Conservation (phyloP, 2,329 filamentous ascomycete genomes). For the Alternaria arbusti region DNA sequence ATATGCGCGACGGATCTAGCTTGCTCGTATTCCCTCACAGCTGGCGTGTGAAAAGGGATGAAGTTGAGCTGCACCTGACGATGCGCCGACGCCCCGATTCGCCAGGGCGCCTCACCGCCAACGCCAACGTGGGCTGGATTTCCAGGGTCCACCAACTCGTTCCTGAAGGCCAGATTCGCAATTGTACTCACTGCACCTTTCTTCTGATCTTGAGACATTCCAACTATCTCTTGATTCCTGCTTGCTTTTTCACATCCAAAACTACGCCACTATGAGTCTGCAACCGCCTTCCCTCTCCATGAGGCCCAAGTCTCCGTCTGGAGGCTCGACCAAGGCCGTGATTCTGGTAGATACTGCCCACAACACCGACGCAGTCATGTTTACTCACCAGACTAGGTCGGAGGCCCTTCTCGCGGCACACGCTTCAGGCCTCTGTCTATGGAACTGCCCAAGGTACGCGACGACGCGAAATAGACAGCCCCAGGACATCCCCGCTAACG, state of each 20-base stretch:
- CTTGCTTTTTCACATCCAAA: neutral
- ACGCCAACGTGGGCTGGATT: constrained; percentile 19
- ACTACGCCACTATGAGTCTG: constrained; percentile 40
- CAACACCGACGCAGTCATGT: constrained; percentile 5
- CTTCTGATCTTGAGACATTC: constrained; percentile 2
- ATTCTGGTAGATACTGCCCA: constrained; percentile 73
- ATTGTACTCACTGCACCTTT: constrained; percentile 25
- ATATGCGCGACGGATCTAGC: neutral
- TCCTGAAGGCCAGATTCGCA: constrained; percentile 32
- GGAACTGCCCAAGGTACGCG: constrained; percentile 86
- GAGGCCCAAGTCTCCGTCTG: constrained; percentile 43
- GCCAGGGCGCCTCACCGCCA: constrained; percentile 33
- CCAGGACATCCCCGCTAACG: constrained; percentile 25
- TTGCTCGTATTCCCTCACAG: constrained; percentile 6
- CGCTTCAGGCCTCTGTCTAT: constrained; percentile 93
- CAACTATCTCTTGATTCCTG: neutral
- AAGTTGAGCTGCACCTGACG: constrained; percentile 23
- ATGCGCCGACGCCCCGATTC: constrained; percentile 17
- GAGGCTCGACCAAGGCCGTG: constrained; percentile 81
- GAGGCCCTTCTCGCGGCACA: constrained; percentile 92
- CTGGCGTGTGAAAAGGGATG: constrained; percentile 16
- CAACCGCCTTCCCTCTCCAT: constrained; percentile 46
- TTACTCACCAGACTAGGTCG: constrained; percentile 68
- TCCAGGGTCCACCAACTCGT: constrained; percentile 35
- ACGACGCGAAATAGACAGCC: constrained; percentile 5